Percentiles rank a stretch among this genome's conserved stretches.
Evolutionary conservation across 768 basidiomycete species (phyloP).

Genomic region (Rhodocollybia butyracea): DNA sequence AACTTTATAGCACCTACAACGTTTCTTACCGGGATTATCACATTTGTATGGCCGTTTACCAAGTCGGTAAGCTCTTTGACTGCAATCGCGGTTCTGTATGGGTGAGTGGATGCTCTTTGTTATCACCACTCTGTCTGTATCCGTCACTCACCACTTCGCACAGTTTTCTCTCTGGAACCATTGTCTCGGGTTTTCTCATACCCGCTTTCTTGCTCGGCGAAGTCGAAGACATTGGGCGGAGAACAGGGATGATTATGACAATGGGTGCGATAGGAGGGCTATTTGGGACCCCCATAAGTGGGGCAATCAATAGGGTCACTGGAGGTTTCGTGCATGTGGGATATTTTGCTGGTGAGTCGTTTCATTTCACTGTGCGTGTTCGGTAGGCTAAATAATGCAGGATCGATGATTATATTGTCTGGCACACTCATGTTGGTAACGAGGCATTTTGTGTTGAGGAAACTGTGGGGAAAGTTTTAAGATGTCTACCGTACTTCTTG

Average conservation of each 20-base stretch:
- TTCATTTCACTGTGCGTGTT: conserved; percentile 2
- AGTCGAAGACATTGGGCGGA: conserved; percentile 57
- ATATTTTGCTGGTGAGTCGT: conserved; percentile 44
- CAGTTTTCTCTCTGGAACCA: conserved; percentile 62
- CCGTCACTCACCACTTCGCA: not conserved
- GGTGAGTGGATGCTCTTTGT: conserved; percentile 39
- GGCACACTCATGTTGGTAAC: conserved; percentile 25
- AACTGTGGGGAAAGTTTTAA: conserved; percentile 13
- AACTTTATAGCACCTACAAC: conserved; percentile 7
- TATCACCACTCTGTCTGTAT: conserved; percentile 12
- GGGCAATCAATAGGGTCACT: conserved; percentile 55
- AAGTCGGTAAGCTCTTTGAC: conserved; percentile 41
- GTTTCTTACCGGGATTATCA: conserved; percentile 45
- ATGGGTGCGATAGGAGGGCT: conserved; percentile 61
- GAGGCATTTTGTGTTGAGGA: conserved; percentile 26
- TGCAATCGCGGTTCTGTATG: conserved; percentile 58
- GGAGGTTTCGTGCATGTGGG: conserved; percentile 54
- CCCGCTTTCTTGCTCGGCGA: conserved; percentile 64
- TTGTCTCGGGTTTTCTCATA: conserved; percentile 50
- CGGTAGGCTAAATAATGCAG: conserved; percentile 15
- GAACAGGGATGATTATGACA: conserved; percentile 63
- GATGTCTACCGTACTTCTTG: too few species aligned
- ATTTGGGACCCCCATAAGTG: conserved; percentile 71
- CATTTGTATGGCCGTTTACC: conserved; percentile 71
- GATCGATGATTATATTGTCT: conserved; percentile 27